These are phyloP conservation scores for Handroanthus guayacan DNA, from an alignment of 257 asterid species.

Conservation along the genomic window DNA sequence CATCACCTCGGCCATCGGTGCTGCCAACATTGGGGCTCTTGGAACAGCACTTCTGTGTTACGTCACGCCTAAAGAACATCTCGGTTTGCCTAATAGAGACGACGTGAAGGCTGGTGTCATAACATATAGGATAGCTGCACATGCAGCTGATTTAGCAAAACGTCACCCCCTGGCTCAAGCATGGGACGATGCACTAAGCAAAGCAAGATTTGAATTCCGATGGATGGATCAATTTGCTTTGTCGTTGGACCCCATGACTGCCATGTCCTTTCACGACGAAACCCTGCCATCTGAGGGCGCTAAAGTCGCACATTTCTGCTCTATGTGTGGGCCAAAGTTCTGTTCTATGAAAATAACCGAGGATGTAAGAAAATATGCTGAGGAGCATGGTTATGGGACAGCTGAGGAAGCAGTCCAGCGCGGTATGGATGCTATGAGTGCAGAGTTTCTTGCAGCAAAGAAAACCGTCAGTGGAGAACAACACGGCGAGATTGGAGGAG, in stretches of 20 bases:
- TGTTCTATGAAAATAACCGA: conserved; percentile 98
- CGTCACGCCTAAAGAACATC: conserved; percentile 95
- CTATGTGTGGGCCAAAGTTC: conserved; percentile 97
- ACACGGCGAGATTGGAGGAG: conserved; percentile 96
- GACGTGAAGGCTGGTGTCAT: conserved; percentile 91
- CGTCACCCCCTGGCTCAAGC: conserved; percentile 85
- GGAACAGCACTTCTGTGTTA: conserved; percentile 95
- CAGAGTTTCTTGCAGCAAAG: conserved; percentile 80
- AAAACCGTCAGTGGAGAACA: conserved; percentile 94
- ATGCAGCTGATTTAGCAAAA: conserved; percentile 93
- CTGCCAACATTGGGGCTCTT: conserved; percentile 94
- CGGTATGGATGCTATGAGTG: conserved; percentile 98
- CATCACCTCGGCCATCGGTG: conserved; percentile 94
- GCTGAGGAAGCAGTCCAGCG: conserved; percentile 85
- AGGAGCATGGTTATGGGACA: conserved; percentile 91
- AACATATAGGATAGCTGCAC: conserved; percentile 88
- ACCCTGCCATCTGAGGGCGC: conserved; percentile 95
- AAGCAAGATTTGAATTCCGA: conserved; percentile 94
- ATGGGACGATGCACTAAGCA: conserved; percentile 95
- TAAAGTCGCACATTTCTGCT: conserved; percentile 96
- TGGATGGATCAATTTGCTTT: conserved; percentile 97
- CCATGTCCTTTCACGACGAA: conserved; percentile 94
- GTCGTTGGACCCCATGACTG: conserved; percentile 95
- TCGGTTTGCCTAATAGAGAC: conserved; percentile 84
- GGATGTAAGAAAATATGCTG: conserved; percentile 92